Conservation (phyloP, 805 yeast genomes). For the Candida montana region DNA sequence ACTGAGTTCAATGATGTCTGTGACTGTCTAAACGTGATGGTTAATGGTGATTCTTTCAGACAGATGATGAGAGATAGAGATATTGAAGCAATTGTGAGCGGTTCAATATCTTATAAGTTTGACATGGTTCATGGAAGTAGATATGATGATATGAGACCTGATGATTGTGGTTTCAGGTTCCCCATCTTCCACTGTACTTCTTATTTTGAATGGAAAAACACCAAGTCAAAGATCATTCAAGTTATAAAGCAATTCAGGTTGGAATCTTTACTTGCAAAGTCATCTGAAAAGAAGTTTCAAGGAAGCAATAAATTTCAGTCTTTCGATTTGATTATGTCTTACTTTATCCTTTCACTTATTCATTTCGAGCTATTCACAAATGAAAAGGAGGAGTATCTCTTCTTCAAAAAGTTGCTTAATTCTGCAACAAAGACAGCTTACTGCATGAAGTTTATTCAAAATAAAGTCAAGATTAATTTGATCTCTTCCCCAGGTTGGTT, state of each 20-base stretch:
- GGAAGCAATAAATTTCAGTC: neutral
- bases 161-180: neutral
- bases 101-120: neutral
- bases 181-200: slow-evolving; percentile 1
- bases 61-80: too few relatives aligned
- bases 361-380: slow-evolving; percentile 1
- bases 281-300: neutral
- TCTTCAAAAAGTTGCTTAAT: neutral
- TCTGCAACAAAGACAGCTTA: neutral
- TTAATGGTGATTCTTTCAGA: too few relatives aligned
- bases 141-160: neutral
- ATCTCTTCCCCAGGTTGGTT: neutral
- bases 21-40: too few relatives aligned
- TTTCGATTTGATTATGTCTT: neutral
- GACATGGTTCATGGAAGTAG: neutral
- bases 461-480: neutral
- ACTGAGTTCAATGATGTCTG: too few relatives aligned
- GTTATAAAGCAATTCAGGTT: neutral
- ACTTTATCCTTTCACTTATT: slow-evolving; percentile 1
- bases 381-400: neutral
- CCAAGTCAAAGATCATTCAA: neutral
- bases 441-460: neutral
- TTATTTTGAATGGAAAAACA: neutral
- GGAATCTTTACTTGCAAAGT: neutral
- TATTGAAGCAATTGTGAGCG: too few relatives aligned